A percentile compares a stretch with the other conserved stretches of the same genome.
phyloP scores from a whole-genome alignment of 2,329 filamentous ascomycete species.

The Ceratocystis lukuohia region DNA sequence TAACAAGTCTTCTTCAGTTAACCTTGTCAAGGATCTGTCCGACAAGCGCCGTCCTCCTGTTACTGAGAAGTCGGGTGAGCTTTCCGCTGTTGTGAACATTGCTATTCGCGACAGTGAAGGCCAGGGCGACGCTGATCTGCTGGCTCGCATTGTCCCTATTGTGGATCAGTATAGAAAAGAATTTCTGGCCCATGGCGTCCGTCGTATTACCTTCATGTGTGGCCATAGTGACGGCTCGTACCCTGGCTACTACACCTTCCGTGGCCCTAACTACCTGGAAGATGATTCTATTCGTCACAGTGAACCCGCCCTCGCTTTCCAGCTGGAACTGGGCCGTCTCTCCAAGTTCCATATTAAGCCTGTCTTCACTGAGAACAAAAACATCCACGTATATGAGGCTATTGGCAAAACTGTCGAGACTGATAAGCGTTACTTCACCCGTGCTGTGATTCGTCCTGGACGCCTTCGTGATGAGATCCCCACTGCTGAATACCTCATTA shows the following conservation, averaged over 20 bases:
- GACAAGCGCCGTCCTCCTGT: slow-evolving; percentile 53
- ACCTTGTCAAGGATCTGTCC: slow-evolving; percentile 56
- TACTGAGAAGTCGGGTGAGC: slow-evolving; percentile 54
- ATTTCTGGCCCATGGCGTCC: slow-evolving; percentile 64
- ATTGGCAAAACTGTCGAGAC: slow-evolving; percentile 88
- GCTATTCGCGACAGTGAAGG: slow-evolving; percentile 81
- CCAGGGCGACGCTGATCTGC: slow-evolving; percentile 65
- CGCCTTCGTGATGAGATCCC: slow-evolving; percentile 94
- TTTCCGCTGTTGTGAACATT: slow-evolving; percentile 85
- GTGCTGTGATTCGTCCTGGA: slow-evolving; percentile 85
- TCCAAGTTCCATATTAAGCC: slow-evolving; percentile 97
- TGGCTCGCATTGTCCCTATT: slow-evolving; percentile 60
- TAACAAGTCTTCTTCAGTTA: slow-evolving; percentile 38
- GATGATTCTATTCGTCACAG: slow-evolving; percentile 94
- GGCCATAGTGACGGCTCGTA: slow-evolving; percentile 89
- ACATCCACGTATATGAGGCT: slow-evolving; percentile 97
- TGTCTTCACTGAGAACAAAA: slow-evolving; percentile 97
- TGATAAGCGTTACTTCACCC: slow-evolving; percentile 97
- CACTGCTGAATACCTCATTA: slow-evolving; percentile 96
- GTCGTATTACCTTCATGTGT: slow-evolving; percentile 90
- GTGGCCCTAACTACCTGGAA: slow-evolving; percentile 76
- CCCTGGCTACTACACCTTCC: slow-evolving; percentile 96
- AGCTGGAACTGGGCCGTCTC: slow-evolving; percentile 86
- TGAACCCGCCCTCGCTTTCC: slow-evolving; percentile 93
- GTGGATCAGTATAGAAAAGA: slow-evolving; percentile 75